phyloP scores from a whole-genome alignment of 2,329 filamentous ascomycete genomes.

The Penicillium sp. region DNA sequence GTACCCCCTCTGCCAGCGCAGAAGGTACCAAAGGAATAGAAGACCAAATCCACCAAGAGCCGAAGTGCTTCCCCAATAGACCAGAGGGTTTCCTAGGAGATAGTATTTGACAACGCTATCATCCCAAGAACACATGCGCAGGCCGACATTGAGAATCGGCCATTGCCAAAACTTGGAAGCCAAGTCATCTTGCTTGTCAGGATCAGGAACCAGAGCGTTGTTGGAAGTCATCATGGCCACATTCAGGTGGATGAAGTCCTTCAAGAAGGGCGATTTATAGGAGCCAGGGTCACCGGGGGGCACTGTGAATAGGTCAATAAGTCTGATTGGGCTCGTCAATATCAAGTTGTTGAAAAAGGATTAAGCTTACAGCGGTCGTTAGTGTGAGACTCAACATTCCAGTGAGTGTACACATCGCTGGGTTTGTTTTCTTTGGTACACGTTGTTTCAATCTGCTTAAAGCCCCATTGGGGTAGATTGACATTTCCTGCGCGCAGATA shows the following conservation, averaged over 20 bases:
- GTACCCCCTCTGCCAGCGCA: conserved; percentile 96
- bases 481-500: conserved; percentile 94
- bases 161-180: conserved; percentile 98
- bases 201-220: conserved; percentile 94
- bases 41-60: conserved; percentile 71
- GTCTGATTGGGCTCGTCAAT: neutral
- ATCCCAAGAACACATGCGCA: conserved; percentile 98
- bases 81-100: conserved; percentile 90
- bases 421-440: conserved; percentile 93
- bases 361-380: conserved; percentile 79
- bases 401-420: conserved; percentile 91
- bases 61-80: conserved; percentile 92
- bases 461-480: conserved; percentile 97
- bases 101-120: conserved; percentile 97
- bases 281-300: conserved; percentile 83
- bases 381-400: conserved; percentile 94
- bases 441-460: conserved; percentile 98
- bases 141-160: conserved; percentile 90
- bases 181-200: conserved; percentile 97
- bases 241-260: conserved; percentile 96
- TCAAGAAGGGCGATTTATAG: conserved; percentile 95
- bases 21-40: conserved; percentile 76
- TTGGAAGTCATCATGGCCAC: conserved; percentile 99
- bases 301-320: conserved; percentile 54
- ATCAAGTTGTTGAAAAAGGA: conserved; percentile 22